Percentiles rank a stretch among this genome's conserved stretches.
Evolutionary conservation across 1,284 basidiomycete genomes (phyloP).

Genomic region (Inonotus obliquus): DNA sequence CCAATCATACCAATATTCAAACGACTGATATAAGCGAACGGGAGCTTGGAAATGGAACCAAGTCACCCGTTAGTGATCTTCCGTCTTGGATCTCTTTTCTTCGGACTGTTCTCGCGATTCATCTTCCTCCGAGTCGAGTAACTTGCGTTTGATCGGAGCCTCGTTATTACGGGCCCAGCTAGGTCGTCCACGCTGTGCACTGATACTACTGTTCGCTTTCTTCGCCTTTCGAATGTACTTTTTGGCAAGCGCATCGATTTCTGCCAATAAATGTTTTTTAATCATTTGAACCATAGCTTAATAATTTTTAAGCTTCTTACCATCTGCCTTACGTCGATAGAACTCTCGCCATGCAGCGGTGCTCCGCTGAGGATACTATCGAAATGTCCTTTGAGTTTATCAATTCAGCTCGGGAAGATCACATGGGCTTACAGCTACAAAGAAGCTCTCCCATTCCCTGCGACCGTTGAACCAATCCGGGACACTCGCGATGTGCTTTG

Average conservation of each 20-base stretch:
- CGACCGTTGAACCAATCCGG: conserved; percentile 40
- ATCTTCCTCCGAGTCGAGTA: too few relatives aligned
- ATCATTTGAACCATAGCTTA: background rate
- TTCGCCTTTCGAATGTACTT: conserved; percentile 22
- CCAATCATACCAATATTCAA: background rate
- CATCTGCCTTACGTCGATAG: conserved; percentile 45
- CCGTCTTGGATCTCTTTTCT: conserved; percentile 10
- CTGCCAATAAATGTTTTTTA: conserved; percentile 19
- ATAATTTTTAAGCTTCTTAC: conserved; percentile 33
- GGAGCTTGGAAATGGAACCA: background rate
- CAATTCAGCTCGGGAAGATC: background rate
- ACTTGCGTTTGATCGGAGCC: conserved; percentile 5
- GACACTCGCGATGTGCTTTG: conserved; percentile 48
- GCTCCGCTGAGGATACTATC: conserved; percentile 45
- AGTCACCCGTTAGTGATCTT: background rate
- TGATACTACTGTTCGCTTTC: background rate
- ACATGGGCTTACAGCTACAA: conserved; percentile 39
- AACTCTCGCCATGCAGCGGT: conserved; percentile 56
- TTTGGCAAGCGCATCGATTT: conserved; percentile 34
- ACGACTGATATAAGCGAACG: background rate
- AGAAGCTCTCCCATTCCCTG: conserved; percentile 51
- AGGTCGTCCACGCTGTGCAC: conserved; percentile 15
- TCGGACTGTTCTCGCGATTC: conserved; percentile 5
- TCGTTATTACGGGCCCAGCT: conserved; percentile 13
- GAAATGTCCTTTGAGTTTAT: background rate